Evolutionary conservation across 208 protist genomes (phyloP).

Genomic region (Leishmania tropica): DNA sequence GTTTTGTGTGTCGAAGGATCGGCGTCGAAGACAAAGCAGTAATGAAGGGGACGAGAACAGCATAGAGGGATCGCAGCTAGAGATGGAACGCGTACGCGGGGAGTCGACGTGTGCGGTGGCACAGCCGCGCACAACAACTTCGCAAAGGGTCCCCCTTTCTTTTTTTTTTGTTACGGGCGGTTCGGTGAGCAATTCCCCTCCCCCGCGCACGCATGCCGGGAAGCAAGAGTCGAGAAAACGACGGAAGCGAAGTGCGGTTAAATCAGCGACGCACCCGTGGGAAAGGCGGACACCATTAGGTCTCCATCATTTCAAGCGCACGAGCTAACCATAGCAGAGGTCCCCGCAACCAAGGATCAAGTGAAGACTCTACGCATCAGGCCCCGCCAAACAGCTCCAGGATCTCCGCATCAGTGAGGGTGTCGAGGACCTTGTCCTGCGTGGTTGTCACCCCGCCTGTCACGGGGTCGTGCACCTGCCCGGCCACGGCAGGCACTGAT

Average conservation of each 20-base stretch:
- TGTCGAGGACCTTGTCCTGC: constrained; percentile 17
- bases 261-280: not conserved
- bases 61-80: not conserved
- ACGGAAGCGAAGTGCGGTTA: not conserved
- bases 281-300: constrained; percentile 6
- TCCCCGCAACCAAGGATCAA: not conserved
- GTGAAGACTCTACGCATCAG: not conserved
- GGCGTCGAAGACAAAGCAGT: not conserved
- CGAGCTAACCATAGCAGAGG: not conserved
- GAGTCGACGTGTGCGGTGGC: not conserved
- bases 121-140: not conserved
- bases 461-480: constrained; percentile 3
- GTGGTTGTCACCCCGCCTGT: not conserved
- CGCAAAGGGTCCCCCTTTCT: not conserved
- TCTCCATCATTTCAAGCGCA: not conserved
- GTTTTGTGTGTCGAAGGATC: not conserved
- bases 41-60: not conserved
- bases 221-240: not conserved
- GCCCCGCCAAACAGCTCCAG: constrained; percentile 65
- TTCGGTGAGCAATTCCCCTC: too few species aligned
- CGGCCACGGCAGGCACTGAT: constrained; percentile 3
- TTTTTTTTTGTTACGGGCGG: too few species aligned
- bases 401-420: constrained; percentile 77
- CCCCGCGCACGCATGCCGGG: not conserved
- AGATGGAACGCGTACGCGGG: not conserved